phyloP scores from a whole-genome alignment of 345 rosid genomes.

The Lepidium sativum region DNA sequence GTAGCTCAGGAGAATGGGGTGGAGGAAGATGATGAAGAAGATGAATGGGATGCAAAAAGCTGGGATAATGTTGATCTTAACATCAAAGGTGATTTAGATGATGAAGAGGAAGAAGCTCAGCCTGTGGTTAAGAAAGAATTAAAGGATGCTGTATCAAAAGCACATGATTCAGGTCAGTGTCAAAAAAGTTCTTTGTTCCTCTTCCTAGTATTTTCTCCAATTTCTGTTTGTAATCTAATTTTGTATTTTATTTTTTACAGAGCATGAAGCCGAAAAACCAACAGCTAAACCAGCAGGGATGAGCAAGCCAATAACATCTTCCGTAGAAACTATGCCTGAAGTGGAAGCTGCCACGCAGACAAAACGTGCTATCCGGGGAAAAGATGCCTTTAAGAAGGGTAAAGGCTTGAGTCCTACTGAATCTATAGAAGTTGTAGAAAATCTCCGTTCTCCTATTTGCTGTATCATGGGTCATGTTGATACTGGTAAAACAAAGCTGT shows the following conservation, averaged over 20 bases:
- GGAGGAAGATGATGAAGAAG: slow-evolving; percentile 76
- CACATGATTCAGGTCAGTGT: slow-evolving; percentile 36
- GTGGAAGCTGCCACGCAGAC: slow-evolving; percentile 12
- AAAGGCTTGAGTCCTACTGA: slow-evolving; percentile 28
- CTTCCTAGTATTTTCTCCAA: not conserved
- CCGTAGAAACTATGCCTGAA: slow-evolving; percentile 28
- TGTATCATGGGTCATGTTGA: slow-evolving; percentile 99
- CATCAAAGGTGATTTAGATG: slow-evolving; percentile 80
- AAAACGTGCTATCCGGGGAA: slow-evolving; percentile 18
- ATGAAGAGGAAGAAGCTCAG: slow-evolving; percentile 71
- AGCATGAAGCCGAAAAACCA: slow-evolving; percentile 21
- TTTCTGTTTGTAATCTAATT: not conserved
- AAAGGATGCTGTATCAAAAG: slow-evolving; percentile 30
- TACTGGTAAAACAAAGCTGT: slow-evolving; percentile 91
- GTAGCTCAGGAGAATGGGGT: slow-evolving; percentile 42
- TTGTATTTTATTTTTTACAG: not conserved
- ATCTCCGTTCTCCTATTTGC: slow-evolving; percentile 90
- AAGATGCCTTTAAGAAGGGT: slow-evolving; percentile 34
- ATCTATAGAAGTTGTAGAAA: slow-evolving; percentile 39
- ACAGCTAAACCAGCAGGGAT: slow-evolving; percentile 30
- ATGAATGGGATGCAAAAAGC: slow-evolving; percentile 94
- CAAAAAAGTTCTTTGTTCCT: not conserved
- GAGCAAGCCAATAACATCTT: slow-evolving; percentile 20
- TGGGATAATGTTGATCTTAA: slow-evolving; percentile 86
- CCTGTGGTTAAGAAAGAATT: slow-evolving; percentile 43